Evolutionary conservation across 768 basidiomycete species (phyloP), one percentile per base, ranked within the genome.

Genomic region (Psilocybe cyanescens): DNA sequence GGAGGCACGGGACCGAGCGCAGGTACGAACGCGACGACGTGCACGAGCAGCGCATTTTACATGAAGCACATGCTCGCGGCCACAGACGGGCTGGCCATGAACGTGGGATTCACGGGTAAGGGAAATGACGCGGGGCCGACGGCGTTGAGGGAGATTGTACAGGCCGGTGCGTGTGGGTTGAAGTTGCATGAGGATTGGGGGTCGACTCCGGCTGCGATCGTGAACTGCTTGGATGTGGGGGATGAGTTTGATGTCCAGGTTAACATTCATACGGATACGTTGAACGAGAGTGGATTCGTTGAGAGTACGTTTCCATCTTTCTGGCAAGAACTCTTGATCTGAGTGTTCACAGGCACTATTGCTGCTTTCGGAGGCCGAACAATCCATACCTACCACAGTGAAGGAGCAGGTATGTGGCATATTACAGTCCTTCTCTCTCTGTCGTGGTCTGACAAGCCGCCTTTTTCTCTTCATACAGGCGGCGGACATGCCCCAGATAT

Each of bases 151-250:
- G 96, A 97, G 60, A 81, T 95, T 57, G 81, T 97, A 28, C 79
- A 80, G 60, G 93, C 94, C 11, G 96, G 96, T 8, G 94, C 93
- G 1, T 85, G 83, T 12, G 97, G 97, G 1, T 73, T 99, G 67
- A 99, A 99, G 78, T 76, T 99, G 60, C 97, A 99, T 68, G 97
- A 99, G 74, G 97, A 99, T 73, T 98, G 97, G 97, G 97, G 97
- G 2, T 82, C 86, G 17, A 96, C 95, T 1, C 97, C 97, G 0
- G 86, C 86, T 16, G 84, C 85, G 1, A 98, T 99, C 65, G 76
- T 78, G 58, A 89, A 84, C 47, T 89, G 88, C 55, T 78, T 99
- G 65, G 85, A 88, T 56, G 83, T 99, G 17, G 95, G 81, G 0
- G 95, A 99, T 67, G 83, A 92, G 61, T 95, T 92, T 72, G 97